phyloP scores from a whole-genome alignment of 2,329 filamentous ascomycete genomes.

The Simplicillium aogashimaense region DNA sequence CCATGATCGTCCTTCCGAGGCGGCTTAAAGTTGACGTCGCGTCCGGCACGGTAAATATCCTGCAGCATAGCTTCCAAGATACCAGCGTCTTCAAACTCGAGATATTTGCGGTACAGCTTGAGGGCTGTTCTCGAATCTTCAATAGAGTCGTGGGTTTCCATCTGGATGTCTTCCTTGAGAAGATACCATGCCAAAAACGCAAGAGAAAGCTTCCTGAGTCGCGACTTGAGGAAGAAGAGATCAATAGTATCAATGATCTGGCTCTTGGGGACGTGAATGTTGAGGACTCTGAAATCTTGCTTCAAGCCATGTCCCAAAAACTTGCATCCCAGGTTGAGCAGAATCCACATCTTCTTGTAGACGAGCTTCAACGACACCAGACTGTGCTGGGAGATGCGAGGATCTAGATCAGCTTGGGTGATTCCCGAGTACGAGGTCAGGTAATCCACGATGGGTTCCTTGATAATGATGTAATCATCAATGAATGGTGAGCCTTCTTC shows the following conservation, averaged over 20 bases:
- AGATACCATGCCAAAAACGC: conserved; percentile 88
- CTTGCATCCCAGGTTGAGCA: conserved; percentile 86
- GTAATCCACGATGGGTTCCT: conserved; percentile 89
- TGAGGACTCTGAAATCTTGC: conserved; percentile 95
- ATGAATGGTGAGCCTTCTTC: conserved; percentile 82
- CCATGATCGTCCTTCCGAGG: conserved; percentile 35
- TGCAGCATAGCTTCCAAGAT: conserved; percentile 75
- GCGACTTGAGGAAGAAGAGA: conserved; percentile 73
- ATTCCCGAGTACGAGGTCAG: conserved; percentile 92
- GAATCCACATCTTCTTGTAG: conserved; percentile 96
- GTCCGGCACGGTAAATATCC: conserved; percentile 61
- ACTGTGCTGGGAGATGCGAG: conserved; percentile 66
- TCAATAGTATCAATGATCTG: conserved; percentile 95
- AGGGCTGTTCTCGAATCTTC: conserved; percentile 90
- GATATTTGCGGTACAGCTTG: conserved; percentile 79
- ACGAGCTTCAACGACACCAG: conserved; percentile 81
- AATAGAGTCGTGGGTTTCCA: conserved; percentile 86
- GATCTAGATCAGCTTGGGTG: conserved; percentile 73
- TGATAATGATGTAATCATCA: conserved; percentile 91
- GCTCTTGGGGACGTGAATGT: conserved; percentile 83
- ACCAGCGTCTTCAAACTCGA: conserved; percentile 80
- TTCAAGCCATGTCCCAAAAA: conserved; percentile 91
- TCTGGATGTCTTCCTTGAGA: conserved; percentile 88
- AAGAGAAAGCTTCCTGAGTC: conserved; percentile 78
- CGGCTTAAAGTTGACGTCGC: conserved; percentile 40